phyloP scores from a whole-genome alignment of 345 rosid species.

The Arabis alpina region DNA sequence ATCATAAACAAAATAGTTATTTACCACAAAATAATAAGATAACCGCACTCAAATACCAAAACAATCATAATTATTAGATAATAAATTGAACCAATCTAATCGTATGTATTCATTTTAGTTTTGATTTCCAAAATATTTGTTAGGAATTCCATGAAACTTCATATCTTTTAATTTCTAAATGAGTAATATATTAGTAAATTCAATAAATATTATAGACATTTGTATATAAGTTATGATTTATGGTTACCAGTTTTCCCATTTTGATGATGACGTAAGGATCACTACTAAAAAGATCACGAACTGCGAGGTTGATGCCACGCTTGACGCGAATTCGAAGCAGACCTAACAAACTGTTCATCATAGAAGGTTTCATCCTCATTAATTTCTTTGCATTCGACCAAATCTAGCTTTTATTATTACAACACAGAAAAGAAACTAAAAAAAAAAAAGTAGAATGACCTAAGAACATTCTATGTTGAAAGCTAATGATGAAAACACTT shows the following conservation, averaged over 20 bases:
- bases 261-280: conserved; percentile 86
- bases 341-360: conserved; percentile 65
- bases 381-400: too few relatives aligned
- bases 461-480: too few relatives aligned
- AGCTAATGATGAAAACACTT: too few relatives aligned
- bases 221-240: not conserved
- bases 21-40: not conserved
- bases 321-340: conserved; percentile 69
- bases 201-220: not conserved
- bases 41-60: not conserved
- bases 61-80: too few relatives aligned
- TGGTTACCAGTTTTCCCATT: conserved; percentile 71
- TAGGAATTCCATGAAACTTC: too few relatives aligned
- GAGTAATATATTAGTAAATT: not conserved
- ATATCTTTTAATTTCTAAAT: too few relatives aligned
- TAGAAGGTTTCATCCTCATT: too few relatives aligned
- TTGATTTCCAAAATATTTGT: too few relatives aligned
- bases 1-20: not conserved
- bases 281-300: conserved; percentile 84
- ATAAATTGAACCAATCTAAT: not conserved
- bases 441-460: too few relatives aligned
- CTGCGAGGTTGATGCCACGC: conserved; percentile 85
- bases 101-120: too few relatives aligned
- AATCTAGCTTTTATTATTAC: too few relatives aligned
- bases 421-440: not conserved